Conservation (phyloP, 371 early-diverging fungal genomes). For the Mycotypha africana region DNA sequence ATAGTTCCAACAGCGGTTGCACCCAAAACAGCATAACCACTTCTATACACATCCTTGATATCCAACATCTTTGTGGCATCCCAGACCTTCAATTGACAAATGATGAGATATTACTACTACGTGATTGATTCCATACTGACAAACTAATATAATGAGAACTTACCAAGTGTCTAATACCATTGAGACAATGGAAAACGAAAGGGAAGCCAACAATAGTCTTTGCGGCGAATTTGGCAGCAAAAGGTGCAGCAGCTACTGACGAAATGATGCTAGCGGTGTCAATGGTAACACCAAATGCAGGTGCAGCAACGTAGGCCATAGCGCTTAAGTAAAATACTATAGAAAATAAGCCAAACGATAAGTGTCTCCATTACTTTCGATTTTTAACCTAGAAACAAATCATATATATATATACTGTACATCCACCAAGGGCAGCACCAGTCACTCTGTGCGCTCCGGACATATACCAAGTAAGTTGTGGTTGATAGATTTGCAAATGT, state of each 20-base stretch:
- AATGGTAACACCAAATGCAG: constrained; percentile 50
- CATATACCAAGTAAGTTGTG: constrained; percentile 81
- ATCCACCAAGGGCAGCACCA: constrained; percentile 69
- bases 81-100: no score
- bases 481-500: constrained; percentile 84
- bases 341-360: background rate
- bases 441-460: constrained; percentile 79
- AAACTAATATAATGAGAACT: background rate
- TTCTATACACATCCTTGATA: constrained; percentile 73
- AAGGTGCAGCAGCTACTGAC: constrained; percentile 37
- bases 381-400: no score
- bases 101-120: no score
- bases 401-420: constrained; percentile 12
- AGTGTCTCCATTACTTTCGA: background rate
- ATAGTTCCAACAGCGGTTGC: constrained; percentile 55
- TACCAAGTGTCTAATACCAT: constrained; percentile 87
- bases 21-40: constrained; percentile 79
- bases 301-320: constrained; percentile 54
- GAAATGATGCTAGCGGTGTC: constrained; percentile 61
- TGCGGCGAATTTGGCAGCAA: constrained; percentile 35
- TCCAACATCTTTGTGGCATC: constrained; percentile 67
- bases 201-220: constrained; percentile 60
- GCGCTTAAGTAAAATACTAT: constrained; percentile 67
- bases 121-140: no score
- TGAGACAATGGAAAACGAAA: constrained; percentile 81